Percentiles rank a stretch among this genome's conserved stretches.
Evolutionary conservation across 2,329 filamentous ascomycete genomes (phyloP).

Genomic region (Verticillium nonalfalfae): DNA sequence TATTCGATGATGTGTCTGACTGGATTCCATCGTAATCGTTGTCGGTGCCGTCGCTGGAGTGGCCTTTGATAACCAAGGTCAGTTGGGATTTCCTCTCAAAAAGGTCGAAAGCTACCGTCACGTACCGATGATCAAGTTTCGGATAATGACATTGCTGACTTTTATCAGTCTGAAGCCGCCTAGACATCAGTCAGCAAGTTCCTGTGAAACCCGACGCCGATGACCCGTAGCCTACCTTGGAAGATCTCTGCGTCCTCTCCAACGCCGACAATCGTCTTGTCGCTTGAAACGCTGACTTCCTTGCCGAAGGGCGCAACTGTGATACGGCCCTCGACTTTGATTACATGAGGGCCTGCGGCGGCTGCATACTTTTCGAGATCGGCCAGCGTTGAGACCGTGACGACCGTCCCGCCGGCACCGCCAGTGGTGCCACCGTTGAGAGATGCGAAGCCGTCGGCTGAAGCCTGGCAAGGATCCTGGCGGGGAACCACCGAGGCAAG

Average conservation of each 20-base stretch:
- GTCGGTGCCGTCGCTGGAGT: background rate
- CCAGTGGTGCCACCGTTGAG: slow-evolving; percentile 17
- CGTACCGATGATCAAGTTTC: slow-evolving; percentile 12
- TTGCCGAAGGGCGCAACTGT: slow-evolving; percentile 14
- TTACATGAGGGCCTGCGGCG: slow-evolving; percentile 14
- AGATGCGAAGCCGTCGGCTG: slow-evolving; percentile 17
- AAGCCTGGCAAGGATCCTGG: background rate
- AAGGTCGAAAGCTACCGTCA: background rate
- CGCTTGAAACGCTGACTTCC: slow-evolving; percentile 13
- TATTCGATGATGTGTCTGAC: slow-evolving; percentile 9
- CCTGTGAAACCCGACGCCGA: background rate
- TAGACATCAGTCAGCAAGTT: background rate
- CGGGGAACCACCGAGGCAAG: background rate
- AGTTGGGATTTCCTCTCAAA: background rate
- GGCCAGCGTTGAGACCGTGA: slow-evolving; percentile 13
- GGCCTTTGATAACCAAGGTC: background rate
- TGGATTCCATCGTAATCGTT: slow-evolving; percentile 9
- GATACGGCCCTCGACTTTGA: slow-evolving; percentile 16
- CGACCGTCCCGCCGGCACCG: slow-evolving; percentile 13
- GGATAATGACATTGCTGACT: slow-evolving; percentile 12
- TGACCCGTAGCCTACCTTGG: background rate
- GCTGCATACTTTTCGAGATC: slow-evolving; percentile 16
- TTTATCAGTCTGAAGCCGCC: slow-evolving; percentile 11
- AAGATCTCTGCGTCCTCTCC: slow-evolving; percentile 8
- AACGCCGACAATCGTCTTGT: slow-evolving; percentile 15